Percentiles rank a stretch among this genome's conserved stretches.
These are phyloP conservation scores for Diplosphaera chodatii DNA, from an alignment of 139 green algal genomes.

Conservation along the genomic window DNA sequence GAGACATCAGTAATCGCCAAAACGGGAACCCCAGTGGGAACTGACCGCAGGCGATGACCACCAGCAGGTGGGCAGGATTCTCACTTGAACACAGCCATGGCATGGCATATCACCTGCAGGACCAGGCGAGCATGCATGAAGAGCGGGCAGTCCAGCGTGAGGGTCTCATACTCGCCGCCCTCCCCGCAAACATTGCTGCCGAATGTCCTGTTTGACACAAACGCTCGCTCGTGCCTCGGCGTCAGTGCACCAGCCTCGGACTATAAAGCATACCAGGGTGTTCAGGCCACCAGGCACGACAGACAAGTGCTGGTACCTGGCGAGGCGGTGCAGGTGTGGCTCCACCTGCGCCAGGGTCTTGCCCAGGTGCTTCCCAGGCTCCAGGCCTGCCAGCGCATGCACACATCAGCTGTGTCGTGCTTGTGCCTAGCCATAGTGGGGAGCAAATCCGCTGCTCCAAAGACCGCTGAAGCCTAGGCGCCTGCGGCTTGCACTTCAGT, in stretches of 20 bases:
- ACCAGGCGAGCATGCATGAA: slow-evolving; percentile 49
- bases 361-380: slow-evolving; percentile 80
- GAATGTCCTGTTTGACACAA: slow-evolving; percentile 38
- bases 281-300: no score
- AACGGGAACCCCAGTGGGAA: no score
- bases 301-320: not conserved
- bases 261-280: no score
- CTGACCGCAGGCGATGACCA: no score
- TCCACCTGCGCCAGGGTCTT: slow-evolving; percentile 53
- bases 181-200: slow-evolving; percentile 92
- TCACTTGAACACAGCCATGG: no score
- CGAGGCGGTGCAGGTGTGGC: slow-evolving; percentile 45
- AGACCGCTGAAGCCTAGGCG: no score
- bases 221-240: not conserved
- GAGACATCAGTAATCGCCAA: no score
- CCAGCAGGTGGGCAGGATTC: no score
- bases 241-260: no score
- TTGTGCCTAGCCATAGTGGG: not conserved
- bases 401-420: slow-evolving; percentile 6
- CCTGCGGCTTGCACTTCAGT: no score
- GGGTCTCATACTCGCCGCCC: slow-evolving; percentile 95
- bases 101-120: no score
- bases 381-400: slow-evolving; percentile 77
- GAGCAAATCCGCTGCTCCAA: no score
- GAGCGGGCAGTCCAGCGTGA: slow-evolving; percentile 84